These are phyloP conservation scores for Crithidia expoeki DNA, from an alignment of 208 protist species.

Conservation along the genomic window DNA sequence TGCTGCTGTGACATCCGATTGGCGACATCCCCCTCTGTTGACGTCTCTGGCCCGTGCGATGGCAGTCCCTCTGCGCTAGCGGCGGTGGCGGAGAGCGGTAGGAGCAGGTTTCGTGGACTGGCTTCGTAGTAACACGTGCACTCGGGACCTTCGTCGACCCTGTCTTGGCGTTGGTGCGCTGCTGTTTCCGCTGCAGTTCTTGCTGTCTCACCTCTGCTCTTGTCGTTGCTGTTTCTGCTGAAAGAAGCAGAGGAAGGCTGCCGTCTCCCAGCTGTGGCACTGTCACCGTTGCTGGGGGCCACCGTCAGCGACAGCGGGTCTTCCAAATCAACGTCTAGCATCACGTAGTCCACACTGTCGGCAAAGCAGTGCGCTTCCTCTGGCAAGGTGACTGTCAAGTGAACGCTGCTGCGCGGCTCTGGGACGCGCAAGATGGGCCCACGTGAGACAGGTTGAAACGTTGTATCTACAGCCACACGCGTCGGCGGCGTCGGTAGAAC, in stretches of 20 bases:
- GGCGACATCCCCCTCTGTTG: neutral
- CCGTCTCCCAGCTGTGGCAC: neutral
- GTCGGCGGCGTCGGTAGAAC: neutral
- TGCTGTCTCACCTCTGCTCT: neutral
- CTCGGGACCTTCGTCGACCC: neutral
- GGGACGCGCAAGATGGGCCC: slow-evolving; percentile 39
- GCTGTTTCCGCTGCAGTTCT: neutral
- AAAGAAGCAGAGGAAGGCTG: neutral
- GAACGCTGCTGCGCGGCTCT: slow-evolving; percentile 61
- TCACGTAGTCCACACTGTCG: slow-evolving; percentile 59
- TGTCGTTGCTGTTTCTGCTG: neutral
- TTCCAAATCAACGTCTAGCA: slow-evolving; percentile 59
- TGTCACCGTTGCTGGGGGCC: neutral
- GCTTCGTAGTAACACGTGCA: slow-evolving; percentile 22
- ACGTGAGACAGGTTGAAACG: slow-evolving; percentile 12
- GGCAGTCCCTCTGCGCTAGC: neutral
- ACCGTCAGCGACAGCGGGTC: slow-evolving; percentile 26
- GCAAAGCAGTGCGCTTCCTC: slow-evolving; percentile 72
- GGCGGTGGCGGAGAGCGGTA: slow-evolving; percentile 8
- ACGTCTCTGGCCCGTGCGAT: neutral
- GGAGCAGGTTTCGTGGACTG: slow-evolving; percentile 11
- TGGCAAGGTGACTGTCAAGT: slow-evolving; percentile 43
- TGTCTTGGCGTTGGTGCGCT: neutral
- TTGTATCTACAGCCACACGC: slow-evolving; percentile 8
- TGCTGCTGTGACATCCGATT: neutral